Evolutionary conservation across 805 yeast species (phyloP).

Genomic region (Cyberlindnera samutprakarnensis): DNA sequence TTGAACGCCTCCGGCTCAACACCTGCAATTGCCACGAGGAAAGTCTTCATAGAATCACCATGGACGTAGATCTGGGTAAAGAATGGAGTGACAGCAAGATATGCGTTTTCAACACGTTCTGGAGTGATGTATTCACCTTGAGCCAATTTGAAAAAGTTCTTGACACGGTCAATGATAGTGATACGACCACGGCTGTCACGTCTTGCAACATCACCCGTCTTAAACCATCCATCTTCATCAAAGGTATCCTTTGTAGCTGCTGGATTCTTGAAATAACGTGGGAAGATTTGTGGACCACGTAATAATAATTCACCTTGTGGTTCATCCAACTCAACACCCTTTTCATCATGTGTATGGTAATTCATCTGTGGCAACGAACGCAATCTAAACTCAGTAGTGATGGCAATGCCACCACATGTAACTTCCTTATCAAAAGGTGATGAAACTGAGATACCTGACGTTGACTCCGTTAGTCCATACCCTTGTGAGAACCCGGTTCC

Average conservation of each 20-base stretch:
- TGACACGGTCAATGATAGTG: slow-evolving; percentile 57
- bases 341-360: slow-evolving; percentile 28
- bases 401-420: slow-evolving; percentile 42
- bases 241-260: slow-evolving; percentile 40
- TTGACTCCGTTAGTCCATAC: slow-evolving; percentile 58
- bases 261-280: slow-evolving; percentile 40
- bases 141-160: slow-evolving; percentile 65
- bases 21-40: slow-evolving; percentile 48
- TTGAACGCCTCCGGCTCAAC: slow-evolving; percentile 33
- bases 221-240: slow-evolving; percentile 46
- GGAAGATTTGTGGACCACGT: slow-evolving; percentile 50
- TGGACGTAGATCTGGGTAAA: slow-evolving; percentile 51
- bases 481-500: slow-evolving; percentile 40
- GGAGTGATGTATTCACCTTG: slow-evolving; percentile 72
- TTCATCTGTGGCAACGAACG: slow-evolving; percentile 46
- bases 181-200: slow-evolving; percentile 29
- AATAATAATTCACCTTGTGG: slow-evolving; percentile 49
- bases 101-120: slow-evolving; percentile 53
- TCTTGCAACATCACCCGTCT: slow-evolving; percentile 49
- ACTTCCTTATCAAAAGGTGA: slow-evolving; percentile 29
- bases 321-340: slow-evolving; percentile 9
- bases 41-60: slow-evolving; percentile 53
- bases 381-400: slow-evolving; percentile 44
- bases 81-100: slow-evolving; percentile 40
- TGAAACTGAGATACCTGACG: slow-evolving; percentile 43